Evolutionary conservation across 257 asterid species (phyloP).

Genomic region (Penstemon barbatus): DNA sequence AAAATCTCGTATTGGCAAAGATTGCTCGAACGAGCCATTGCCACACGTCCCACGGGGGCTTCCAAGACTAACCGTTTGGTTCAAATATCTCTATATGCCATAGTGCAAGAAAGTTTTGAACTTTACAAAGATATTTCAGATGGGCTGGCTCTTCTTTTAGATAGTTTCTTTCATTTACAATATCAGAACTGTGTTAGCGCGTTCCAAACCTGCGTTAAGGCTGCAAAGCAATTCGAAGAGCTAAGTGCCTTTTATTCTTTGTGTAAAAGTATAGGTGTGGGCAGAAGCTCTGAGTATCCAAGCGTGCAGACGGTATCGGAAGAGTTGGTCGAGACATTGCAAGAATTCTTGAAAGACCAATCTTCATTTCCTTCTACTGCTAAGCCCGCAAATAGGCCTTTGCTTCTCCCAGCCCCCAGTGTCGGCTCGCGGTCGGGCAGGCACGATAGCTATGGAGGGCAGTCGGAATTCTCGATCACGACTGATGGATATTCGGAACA

Average conservation of each 20-base stretch:
- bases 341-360: constrained; percentile 74
- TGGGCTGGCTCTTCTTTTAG: constrained; percentile 64
- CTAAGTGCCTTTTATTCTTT: constrained; percentile 50
- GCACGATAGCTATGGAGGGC: constrained; percentile 41
- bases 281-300: constrained; percentile 71
- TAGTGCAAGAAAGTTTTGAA: constrained; percentile 79
- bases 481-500: constrained; percentile 41
- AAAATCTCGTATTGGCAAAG: constrained; percentile 73
- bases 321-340: constrained; percentile 66
- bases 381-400: constrained; percentile 32
- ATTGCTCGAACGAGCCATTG: constrained; percentile 69
- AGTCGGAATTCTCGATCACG: constrained; percentile 47
- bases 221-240: constrained; percentile 71
- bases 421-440: constrained; percentile 23
- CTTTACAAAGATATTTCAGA: constrained; percentile 73
- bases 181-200: constrained; percentile 64
- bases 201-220: constrained; percentile 70
- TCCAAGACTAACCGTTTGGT: constrained; percentile 60
- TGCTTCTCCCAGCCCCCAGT: constrained; percentile 29
- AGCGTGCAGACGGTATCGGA: constrained; percentile 58
- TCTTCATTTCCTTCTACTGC: constrained; percentile 54
- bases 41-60: constrained; percentile 71
- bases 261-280: constrained; percentile 66
- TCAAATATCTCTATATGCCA: constrained; percentile 54
- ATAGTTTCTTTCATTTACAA: constrained; percentile 66